Evolutionary conservation across 257 asterid genomes (phyloP), one percentile per base, ranked within the genome.

Genomic region (Orobanche coerulescens): DNA sequence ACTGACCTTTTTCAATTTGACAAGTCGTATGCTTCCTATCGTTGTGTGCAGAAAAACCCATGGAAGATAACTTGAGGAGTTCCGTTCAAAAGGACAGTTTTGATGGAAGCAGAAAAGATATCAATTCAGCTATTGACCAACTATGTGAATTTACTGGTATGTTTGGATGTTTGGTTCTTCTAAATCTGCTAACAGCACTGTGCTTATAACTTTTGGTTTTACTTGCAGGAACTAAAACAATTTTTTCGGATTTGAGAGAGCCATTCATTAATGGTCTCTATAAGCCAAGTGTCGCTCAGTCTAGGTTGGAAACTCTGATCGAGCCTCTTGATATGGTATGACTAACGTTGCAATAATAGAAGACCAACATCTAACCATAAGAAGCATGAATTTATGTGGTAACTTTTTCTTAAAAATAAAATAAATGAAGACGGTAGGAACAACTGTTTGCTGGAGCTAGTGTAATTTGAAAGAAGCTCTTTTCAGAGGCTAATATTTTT

Each of bases 191-290:
- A 39, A 47, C 28, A 23, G 33, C 73, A 46, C 28, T 13, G 28
- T 48, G 43, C 75, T 71, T 37, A 49, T 39, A 46, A 22, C 8
- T 42, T 33, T 70, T 52, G 39, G 28, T 47, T 49, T 23, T 16
- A 19, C 25, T 20, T 70, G 56, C 72, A 88, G 98, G 98, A 72
- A 86, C 86, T 16, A 92, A 92, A 82, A 78, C 83, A 40, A 78
- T 92, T 26, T 92, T 88, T 75, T 88, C 95, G 94, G 98, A 92
- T 74, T 73, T 92, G 79, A 82, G 98, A 68, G 98, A 82, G 73
- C 72, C 81, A 6, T 86, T 92, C 75, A 84, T 88, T 46, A 95
- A 88, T 40, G 83, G 86, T 65, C 94, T 92, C 13, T 88, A 92
- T 51, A 86, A 75, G 76, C 95, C 97, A 66, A 86, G 76, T 71